Percentiles rank a stretch among this genome's conserved stretches.
These are phyloP conservation scores for Pittosporum tobira DNA, from an alignment of 129 eudicot genomes.

Conservation along the genomic window DNA sequence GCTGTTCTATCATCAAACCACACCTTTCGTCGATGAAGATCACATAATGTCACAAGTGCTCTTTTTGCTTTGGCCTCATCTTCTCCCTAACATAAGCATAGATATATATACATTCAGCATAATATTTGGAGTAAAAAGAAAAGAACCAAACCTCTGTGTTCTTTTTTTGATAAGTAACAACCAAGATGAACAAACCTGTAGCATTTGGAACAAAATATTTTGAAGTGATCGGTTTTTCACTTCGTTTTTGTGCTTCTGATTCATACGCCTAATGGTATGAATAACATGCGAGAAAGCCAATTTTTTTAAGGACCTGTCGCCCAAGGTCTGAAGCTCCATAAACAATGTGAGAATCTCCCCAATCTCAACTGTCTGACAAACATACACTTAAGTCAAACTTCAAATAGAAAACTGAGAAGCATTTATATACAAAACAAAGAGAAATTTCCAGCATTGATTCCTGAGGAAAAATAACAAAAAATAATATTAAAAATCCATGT, in stretches of 20 bases:
- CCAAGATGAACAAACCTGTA: conserved; percentile 56
- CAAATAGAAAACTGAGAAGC: background rate
- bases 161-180: too few relatives aligned
- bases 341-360: conserved; percentile 74
- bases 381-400: conserved; percentile 11
- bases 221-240: conserved; percentile 77
- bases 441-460: background rate
- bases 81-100: conserved; percentile 49
- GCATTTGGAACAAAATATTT: conserved; percentile 72
- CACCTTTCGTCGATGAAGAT: conserved; percentile 79
- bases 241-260: conserved; percentile 96
- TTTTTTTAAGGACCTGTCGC: conserved; percentile 49
- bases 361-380: conserved; percentile 55
- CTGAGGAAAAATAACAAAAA: background rate
- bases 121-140: background rate
- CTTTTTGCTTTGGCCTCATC: conserved; percentile 90
- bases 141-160: conserved; percentile 1
- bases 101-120: background rate
- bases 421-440: too few relatives aligned
- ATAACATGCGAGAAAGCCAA: conserved; percentile 78
- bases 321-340: conserved; percentile 93
- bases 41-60: conserved; percentile 75
- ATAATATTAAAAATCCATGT: background rate
- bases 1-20: conserved; percentile 97
- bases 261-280: conserved; percentile 77